A percentile compares a stretch with the other conserved stretches of the same genome.
Conservation (phyloP, 179 eudicot genomes). For the Beta macrorhiza region DNA sequence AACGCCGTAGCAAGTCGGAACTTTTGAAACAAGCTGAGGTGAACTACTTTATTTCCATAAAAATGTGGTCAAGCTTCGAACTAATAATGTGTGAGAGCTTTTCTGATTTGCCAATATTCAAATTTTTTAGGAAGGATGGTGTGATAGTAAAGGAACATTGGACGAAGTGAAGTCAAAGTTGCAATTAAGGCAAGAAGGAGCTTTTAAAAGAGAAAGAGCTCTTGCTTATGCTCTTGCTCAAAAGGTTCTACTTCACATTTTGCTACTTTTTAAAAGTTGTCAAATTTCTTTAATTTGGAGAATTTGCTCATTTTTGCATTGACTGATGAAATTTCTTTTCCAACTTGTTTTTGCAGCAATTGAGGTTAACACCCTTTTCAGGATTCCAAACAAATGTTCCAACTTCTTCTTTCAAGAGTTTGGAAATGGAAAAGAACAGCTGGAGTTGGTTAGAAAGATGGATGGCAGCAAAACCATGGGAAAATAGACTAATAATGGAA, state of each 20-base stretch:
- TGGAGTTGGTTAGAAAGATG: conserved; percentile 97
- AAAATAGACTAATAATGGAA: conserved; percentile 74
- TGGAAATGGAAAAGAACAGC: conserved; percentile 51
- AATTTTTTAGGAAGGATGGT: conserved; percentile 47
- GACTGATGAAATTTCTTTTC: neutral
- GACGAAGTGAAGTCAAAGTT: conserved; percentile 43
- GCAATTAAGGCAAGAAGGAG: conserved; percentile 50
- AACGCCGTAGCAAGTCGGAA: conserved; percentile 56
- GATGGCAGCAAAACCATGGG: conserved; percentile 99
- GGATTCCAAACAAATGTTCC: conserved; percentile 37
- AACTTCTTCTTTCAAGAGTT: conserved; percentile 38
- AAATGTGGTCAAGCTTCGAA: neutral
- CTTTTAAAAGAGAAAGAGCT: conserved; percentile 49
- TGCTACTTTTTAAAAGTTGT: neutral
- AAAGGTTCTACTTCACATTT: conserved; percentile 27
- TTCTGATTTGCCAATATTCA: conserved; percentile 6
- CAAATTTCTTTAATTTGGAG: too few species aligned
- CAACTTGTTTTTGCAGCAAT: conserved; percentile 40
- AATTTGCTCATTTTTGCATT: too few species aligned
- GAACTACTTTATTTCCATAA: neutral
- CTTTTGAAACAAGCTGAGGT: conserved; percentile 84
- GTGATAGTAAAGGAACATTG: conserved; percentile 49
- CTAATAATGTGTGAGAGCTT: neutral
- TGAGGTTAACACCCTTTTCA: conserved; percentile 46
- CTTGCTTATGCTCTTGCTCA: conserved; percentile 45